Percentiles rank a stretch among this genome's conserved stretches.
phyloP scores from a whole-genome alignment of 2,329 filamentous ascomycete species.

The Penicillium brevicompactum region DNA sequence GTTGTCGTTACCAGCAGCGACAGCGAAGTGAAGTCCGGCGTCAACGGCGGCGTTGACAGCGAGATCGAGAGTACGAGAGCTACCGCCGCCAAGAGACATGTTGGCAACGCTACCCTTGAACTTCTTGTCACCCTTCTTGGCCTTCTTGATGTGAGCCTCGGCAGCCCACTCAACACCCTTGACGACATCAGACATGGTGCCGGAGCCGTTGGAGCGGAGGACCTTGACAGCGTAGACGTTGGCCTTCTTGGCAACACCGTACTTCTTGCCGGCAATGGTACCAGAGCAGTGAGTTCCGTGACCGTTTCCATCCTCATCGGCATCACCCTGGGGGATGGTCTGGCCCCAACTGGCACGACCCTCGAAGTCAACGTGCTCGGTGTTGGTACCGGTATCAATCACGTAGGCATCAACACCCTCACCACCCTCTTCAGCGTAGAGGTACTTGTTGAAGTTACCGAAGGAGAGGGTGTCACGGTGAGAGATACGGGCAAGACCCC shows the following conservation, averaged over 20 bases:
- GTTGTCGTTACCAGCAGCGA: conserved; percentile 98
- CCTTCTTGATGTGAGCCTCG: conserved; percentile 73
- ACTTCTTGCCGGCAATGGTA: conserved; percentile 97
- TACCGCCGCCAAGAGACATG: conserved; percentile 98
- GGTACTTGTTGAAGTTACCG: conserved; percentile 96
- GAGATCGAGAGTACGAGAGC: conserved; percentile 86
- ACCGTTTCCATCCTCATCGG: conserved; percentile 91
- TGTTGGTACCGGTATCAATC: conserved; percentile 96
- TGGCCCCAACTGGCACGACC: conserved; percentile 95
- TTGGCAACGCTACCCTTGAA: conserved; percentile 99
- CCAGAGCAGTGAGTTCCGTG: conserved; percentile 99
- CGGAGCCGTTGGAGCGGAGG: conserved; percentile 92
- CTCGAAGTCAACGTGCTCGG: conserved; percentile 93
- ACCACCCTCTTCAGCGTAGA: conserved; percentile 84
- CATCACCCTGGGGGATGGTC: conserved; percentile 85
- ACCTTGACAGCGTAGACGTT: conserved; percentile 97
- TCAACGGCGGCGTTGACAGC: conserved; percentile 93
- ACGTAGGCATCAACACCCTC: conserved; percentile 99
- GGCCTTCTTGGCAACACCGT: conserved; percentile 99
- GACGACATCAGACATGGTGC: conserved; percentile 98
- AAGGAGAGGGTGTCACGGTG: conserved; percentile 87
- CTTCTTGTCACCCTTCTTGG: conserved; percentile 81
- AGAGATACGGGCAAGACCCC: conserved; percentile 97
- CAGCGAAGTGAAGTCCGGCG: conserved; percentile 93
- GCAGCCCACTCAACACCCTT: conserved; percentile 97